Percentiles rank a stretch among this genome's conserved stretches.
Conservation (phyloP, 31 red algal genomes). For the Odonthalia washingtoniensis region DNA sequence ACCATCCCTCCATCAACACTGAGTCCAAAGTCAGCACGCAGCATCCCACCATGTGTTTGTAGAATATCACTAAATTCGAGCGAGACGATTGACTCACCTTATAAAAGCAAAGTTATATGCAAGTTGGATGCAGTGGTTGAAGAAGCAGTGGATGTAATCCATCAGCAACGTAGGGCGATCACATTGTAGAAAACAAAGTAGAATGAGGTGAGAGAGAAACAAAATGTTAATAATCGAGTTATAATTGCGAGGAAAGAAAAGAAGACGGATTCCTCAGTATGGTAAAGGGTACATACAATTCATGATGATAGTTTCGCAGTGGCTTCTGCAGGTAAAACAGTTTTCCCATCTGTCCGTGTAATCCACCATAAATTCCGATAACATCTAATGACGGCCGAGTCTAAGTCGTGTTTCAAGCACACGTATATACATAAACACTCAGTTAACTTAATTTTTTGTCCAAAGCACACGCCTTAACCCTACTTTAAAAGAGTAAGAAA, state of each 20-base stretch:
- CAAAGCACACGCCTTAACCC: too few relatives aligned
- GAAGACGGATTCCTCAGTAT: too few relatives aligned
- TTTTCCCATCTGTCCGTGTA: slow-evolving; percentile 68
- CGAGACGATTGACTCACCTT: slow-evolving; percentile 75
- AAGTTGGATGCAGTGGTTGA: slow-evolving; percentile 5
- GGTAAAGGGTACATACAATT: too few relatives aligned
- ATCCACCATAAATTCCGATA: slow-evolving; percentile 82
- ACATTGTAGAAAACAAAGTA: too few relatives aligned
- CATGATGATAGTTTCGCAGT: slow-evolving; percentile 70
- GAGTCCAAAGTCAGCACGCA: not conserved
- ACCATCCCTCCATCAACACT: slow-evolving; percentile 50
- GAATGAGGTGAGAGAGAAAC: too few relatives aligned
- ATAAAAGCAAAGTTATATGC: slow-evolving; percentile 70
- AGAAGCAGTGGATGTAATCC: too few relatives aligned
- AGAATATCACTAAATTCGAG: too few relatives aligned
- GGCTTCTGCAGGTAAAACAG: slow-evolving; percentile 67
- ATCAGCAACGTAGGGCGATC: not conserved
- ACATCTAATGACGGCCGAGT: slow-evolving; percentile 78
- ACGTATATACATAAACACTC: not conserved
- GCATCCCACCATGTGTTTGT: too few relatives aligned
- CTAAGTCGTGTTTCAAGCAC: slow-evolving; percentile 49
- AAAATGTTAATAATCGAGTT: too few relatives aligned
- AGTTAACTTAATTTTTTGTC: not conserved
- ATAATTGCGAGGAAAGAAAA: too few relatives aligned
- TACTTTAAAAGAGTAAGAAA: not conserved